Base-by-base conservation (phyloP, 1,139 yeast genomes). In the Taphrina populina region DNA sequence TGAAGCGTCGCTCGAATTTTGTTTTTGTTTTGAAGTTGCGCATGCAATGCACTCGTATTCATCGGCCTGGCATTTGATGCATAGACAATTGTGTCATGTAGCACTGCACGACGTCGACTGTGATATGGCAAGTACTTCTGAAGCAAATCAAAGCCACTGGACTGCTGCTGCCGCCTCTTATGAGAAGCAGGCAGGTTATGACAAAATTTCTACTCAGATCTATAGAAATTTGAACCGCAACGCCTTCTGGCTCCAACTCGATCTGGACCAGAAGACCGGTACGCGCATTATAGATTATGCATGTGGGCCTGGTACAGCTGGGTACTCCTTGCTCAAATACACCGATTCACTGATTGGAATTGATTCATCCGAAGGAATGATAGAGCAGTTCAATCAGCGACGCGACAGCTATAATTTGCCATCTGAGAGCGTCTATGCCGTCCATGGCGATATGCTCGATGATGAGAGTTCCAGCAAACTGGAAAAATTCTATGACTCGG, bases 271-370 rank as follows among this genome's bases (percentile, higher is more conserved):
- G 3, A 26, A 21, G 7, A 11, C 6, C 1, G 17, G 13, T 8
- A 23, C 34, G 5, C 34, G 26, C n/a, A 24, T 46, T 3, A 19
- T 46, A 5, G 52, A 46, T 33, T 46, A 46, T 34, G 52, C 52
- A 6, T 46, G 52, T 35, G 52, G 52, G 10, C 52, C 52, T 21
- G 52, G 52, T 23, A 35, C 43, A 6, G 52, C 41, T 3, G 41
- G 34, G 3, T 24, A 34, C 13, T 19, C 34, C 11, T 33, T 46
- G 23, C 29, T 13, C 7, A n/a, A 20, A 8, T 46, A 46, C 17
- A 41, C 52, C 15, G 20, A 26, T 8, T 19, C 30, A 17, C 10
- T 46, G 8, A 26, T 46, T 17, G 52, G 52, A 32, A 35, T 46
- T 17, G 52, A 46, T 27, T 24, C 39, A 11, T 29, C 41, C 33